Evolutionary conservation across 2,329 filamentous ascomycete species (phyloP).

Genomic region (Ophiostoma novo-ulmi): DNA sequence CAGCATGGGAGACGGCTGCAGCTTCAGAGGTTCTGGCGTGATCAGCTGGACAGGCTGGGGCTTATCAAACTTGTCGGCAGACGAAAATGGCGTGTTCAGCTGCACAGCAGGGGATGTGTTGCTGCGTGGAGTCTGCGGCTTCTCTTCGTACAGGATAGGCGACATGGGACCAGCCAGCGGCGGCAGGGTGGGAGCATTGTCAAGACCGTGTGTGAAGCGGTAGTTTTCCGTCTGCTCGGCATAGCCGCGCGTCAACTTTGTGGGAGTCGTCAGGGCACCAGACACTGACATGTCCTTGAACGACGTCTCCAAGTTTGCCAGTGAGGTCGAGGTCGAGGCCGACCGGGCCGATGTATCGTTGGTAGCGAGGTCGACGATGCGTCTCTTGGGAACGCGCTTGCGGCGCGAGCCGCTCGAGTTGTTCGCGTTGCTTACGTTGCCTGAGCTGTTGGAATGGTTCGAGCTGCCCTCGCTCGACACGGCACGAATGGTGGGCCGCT

Average conservation of each 20-base stretch:
- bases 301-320: slow-evolving; percentile 24
- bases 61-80: neutral
- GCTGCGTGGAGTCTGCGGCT: slow-evolving; percentile 1
- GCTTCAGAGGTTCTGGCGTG: slow-evolving; percentile 2
- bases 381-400: slow-evolving; percentile 54
- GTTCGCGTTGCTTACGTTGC: neutral
- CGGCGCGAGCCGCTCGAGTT: slow-evolving; percentile 50
- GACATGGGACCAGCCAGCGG: neutral
- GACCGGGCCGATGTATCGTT: slow-evolving; percentile 36
- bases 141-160: slow-evolving; percentile 13
- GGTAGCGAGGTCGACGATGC: slow-evolving; percentile 61
- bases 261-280: neutral
- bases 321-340: slow-evolving; percentile 11
- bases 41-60: neutral
- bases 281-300: neutral
- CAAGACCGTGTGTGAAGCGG: neutral
- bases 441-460: slow-evolving; percentile 29
- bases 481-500: slow-evolving; percentile 49
- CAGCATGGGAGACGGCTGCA: neutral
- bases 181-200: neutral
- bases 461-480: slow-evolving; percentile 55
- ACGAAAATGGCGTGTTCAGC: neutral
- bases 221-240: neutral
- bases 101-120: slow-evolving; percentile 11
- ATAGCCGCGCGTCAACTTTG: neutral